These are phyloP conservation scores for Aspergillus unguis DNA, from an alignment of 2,329 filamentous ascomycete genomes.

Conservation along the genomic window DNA sequence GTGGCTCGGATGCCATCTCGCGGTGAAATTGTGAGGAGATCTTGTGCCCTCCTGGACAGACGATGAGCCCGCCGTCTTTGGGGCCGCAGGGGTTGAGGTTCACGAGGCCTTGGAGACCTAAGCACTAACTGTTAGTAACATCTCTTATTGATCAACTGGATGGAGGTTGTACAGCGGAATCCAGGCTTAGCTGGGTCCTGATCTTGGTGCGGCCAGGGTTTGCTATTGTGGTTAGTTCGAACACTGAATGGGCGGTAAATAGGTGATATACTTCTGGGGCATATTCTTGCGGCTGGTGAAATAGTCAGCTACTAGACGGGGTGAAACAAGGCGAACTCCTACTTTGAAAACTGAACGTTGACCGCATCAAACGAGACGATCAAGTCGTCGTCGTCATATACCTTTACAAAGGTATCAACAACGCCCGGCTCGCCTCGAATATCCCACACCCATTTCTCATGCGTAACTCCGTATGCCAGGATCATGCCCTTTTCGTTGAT, in stretches of 20 bases:
- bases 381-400: constrained; percentile 46
- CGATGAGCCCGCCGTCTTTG: constrained; percentile 38
- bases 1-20: constrained; percentile 29
- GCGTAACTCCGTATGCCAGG: constrained; percentile 45
- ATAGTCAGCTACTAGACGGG: neutral
- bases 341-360: constrained; percentile 45
- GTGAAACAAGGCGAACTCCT: neutral
- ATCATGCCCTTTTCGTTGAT: constrained; percentile 52
- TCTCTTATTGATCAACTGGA: too few species aligned
- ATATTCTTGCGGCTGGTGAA: constrained; percentile 16
- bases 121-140: neutral
- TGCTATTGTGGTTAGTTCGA: constrained; percentile 24
- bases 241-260: neutral
- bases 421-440: constrained; percentile 48
- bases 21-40: constrained; percentile 32
- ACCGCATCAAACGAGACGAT: constrained; percentile 51
- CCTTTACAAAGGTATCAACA: constrained; percentile 45
- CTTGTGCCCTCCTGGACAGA: constrained; percentile 31
- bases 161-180: constrained; percentile 43
- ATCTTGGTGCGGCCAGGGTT: constrained; percentile 48
- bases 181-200: constrained; percentile 45
- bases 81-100: constrained; percentile 41
- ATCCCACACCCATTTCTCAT: constrained; percentile 51
- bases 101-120: constrained; percentile 45
- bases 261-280: constrained; percentile 8